Conservation (phyloP, 352 stramenopile species). For the Phytophthora aleatoria region DNA sequence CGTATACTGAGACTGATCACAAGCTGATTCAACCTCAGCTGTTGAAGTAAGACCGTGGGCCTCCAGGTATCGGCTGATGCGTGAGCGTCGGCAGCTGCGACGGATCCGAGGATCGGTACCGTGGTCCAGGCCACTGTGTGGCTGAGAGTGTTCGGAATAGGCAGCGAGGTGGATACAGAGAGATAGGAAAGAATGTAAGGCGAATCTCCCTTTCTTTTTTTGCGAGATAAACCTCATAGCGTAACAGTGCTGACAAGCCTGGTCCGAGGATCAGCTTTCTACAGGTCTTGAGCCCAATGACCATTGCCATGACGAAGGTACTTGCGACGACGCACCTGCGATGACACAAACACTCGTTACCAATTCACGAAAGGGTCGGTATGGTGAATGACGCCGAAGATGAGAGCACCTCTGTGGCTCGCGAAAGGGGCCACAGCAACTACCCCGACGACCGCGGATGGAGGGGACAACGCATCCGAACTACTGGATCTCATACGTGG, state of each 20-base stretch:
- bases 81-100: neutral
- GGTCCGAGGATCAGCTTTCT: too few relatives aligned
- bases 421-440: neutral
- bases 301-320: neutral
- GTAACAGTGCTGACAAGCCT: too few relatives aligned
- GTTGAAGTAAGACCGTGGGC: neutral
- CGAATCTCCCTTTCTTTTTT: neutral
- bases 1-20: too few relatives aligned
- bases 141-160: too few relatives aligned
- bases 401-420: neutral
- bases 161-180: neutral
- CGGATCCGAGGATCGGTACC: neutral
- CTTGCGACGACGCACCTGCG: neutral
- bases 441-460: neutral
- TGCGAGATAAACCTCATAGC: neutral
- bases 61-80: neutral
- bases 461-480: neutral
- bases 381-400: slow-evolving; percentile 1
- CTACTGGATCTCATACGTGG: slow-evolving; percentile 1
- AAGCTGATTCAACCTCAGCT: too few relatives aligned
- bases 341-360: neutral
- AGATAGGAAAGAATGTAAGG: neutral
- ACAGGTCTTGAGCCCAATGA: neutral
- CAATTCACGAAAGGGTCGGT: neutral
- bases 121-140: neutral